Conservation (phyloP, 2,329 filamentous ascomycete species). For the Monosporascus sp. region DNA sequence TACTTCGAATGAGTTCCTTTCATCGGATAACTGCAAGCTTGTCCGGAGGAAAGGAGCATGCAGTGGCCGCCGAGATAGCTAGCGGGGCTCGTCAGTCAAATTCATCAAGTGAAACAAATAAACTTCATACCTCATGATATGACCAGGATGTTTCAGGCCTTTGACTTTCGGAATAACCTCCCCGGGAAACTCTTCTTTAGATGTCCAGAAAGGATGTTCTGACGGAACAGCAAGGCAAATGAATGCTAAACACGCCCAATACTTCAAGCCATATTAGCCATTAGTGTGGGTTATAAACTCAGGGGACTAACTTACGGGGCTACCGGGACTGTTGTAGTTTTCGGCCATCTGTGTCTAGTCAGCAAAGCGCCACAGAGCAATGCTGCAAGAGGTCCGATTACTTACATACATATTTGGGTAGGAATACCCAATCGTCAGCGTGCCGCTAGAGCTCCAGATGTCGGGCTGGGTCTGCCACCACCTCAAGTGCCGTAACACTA, state of each 20-base stretch:
- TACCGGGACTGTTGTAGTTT: constrained; percentile 76
- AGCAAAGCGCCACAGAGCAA: neutral
- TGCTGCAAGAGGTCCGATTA: constrained; percentile 9
- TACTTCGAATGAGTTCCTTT: constrained; percentile 80
- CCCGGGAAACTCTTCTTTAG: constrained; percentile 56
- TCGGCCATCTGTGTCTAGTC: constrained; percentile 55
- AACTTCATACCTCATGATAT: constrained; percentile 55
- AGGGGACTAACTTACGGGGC: constrained; percentile 37
- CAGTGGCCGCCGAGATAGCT: constrained; percentile 67
- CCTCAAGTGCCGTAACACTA: constrained; percentile 66
- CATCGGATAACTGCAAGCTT: constrained; percentile 78
- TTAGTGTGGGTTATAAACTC: too few species aligned
- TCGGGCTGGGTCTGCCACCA: constrained; percentile 75
- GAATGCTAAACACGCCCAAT: constrained; percentile 77
- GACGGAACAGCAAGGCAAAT: constrained; percentile 66
- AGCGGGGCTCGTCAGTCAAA: constrained; percentile 2
- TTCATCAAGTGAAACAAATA: neutral
- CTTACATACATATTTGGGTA: constrained; percentile 70
- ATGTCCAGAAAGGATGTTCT: constrained; percentile 70
- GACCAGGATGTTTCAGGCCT: constrained; percentile 60
- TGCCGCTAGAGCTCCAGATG: constrained; percentile 71
- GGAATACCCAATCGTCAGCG: constrained; percentile 69
- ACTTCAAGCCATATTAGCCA: constrained; percentile 36
- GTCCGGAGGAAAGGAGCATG: constrained; percentile 69
- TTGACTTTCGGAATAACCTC: constrained; percentile 53